phyloP scores from a whole-genome alignment of 257 asterid species.

The Przewalskia tangutica region DNA sequence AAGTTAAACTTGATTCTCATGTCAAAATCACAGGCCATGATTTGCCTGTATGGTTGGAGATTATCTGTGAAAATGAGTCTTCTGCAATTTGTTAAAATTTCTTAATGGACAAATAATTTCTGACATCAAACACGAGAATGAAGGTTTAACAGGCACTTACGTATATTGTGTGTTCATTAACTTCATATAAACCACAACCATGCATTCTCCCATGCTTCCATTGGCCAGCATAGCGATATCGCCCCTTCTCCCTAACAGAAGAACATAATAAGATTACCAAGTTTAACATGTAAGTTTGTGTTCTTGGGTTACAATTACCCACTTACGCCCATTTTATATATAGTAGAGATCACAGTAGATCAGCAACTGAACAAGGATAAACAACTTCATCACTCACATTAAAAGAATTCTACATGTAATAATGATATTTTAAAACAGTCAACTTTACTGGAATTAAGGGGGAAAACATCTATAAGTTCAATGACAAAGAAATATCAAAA shows the following conservation, averaged over 20 bases:
- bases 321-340: background rate
- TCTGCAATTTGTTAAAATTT: background rate
- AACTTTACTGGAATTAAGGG: background rate
- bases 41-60: background rate
- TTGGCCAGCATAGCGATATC: constrained; percentile 88
- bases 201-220: constrained; percentile 99
- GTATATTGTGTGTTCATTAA: constrained; percentile 63
- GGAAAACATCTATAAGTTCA: background rate
- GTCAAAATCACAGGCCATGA: background rate
- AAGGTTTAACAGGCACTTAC: constrained; percentile 34
- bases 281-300: background rate
- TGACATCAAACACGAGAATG: background rate
- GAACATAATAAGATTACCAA: background rate
- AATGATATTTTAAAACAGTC: too few relatives aligned
- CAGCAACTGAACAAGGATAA: background rate
- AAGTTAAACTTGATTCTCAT: background rate
- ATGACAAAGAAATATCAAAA: background rate
- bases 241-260: constrained; percentile 80
- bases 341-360: background rate
- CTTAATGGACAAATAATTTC: background rate
- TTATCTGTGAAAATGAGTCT: background rate
- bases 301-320: background rate
- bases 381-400: background rate
- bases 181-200: constrained; percentile 94
- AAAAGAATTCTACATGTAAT: background rate